Evolutionary conservation across 2,329 filamentous ascomycete genomes (phyloP).

Genomic region (Sporothrix luriei): DNA sequence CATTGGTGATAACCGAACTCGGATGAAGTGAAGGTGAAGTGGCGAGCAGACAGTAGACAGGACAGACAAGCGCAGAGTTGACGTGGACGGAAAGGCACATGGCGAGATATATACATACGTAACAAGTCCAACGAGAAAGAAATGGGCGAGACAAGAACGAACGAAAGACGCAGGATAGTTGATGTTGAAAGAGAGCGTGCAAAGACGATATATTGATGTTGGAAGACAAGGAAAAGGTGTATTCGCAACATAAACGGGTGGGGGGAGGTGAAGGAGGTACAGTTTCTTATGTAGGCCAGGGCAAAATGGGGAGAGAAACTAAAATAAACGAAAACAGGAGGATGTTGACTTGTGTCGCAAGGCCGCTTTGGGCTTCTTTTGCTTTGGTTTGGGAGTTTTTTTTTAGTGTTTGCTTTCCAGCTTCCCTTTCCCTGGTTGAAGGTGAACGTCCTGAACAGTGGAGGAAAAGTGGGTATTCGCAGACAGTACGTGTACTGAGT

Average conservation of each 20-base stretch:
- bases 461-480: conserved; percentile 30
- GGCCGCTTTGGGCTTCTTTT: conserved; percentile 28
- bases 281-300: conserved; percentile 40
- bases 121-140: background rate
- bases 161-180: background rate
- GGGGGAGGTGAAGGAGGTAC: conserved; percentile 34
- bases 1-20: background rate
- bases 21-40: background rate
- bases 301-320: conserved; percentile 43
- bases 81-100: background rate
- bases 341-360: conserved; percentile 31
- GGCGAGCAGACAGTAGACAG: background rate
- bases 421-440: conserved; percentile 23
- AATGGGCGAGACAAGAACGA: background rate
- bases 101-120: background rate
- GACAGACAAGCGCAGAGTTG: background rate
- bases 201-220: background rate
- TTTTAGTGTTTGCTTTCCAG: conserved; percentile 26
- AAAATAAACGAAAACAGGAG: conserved; percentile 40
- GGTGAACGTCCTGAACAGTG: conserved; percentile 15
- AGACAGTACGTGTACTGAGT: background rate
- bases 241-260: conserved; percentile 29
- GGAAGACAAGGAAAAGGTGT: conserved; percentile 29
- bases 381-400: conserved; percentile 19
- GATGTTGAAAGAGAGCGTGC: background rate